These are phyloP conservation scores for Metschnikowia kofuensis DNA, from an alignment of 805 yeast species.

Conservation along the genomic window DNA sequence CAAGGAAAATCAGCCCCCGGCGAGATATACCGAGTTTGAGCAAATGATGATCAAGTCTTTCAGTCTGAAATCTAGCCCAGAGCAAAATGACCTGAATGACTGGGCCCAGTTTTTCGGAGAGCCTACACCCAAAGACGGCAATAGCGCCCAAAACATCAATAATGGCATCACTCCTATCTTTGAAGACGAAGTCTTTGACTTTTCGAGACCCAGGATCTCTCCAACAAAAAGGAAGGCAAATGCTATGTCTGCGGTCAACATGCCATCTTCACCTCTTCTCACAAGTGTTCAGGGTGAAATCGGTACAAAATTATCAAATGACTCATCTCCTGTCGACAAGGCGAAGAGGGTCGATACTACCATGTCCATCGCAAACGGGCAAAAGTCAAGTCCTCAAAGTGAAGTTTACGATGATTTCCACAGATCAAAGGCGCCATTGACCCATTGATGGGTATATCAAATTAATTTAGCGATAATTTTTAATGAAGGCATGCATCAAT, in stretches of 20 bases:
- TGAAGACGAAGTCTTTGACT: slow-evolving; percentile 29
- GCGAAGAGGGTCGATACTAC: slow-evolving; percentile 39
- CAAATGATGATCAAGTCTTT: slow-evolving; percentile 25
- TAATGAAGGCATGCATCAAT: neutral
- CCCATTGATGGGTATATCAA: neutral
- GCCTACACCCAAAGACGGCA: slow-evolving; percentile 37
- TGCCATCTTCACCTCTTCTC: slow-evolving; percentile 42
- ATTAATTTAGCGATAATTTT: neutral
- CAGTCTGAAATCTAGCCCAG: slow-evolving; percentile 35
- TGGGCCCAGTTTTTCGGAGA: slow-evolving; percentile 46
- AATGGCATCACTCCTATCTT: slow-evolving; percentile 16
- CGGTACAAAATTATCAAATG: slow-evolving; percentile 12
- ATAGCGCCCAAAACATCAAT: slow-evolving; percentile 5
- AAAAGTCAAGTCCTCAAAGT: slow-evolving; percentile 19
- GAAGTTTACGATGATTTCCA: slow-evolving; percentile 8
- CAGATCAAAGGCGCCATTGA: neutral
- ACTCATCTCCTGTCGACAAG: slow-evolving; percentile 31
- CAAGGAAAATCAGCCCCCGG: slow-evolving; percentile 27
- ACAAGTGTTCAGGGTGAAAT: slow-evolving; percentile 14
- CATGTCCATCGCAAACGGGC: slow-evolving; percentile 19
- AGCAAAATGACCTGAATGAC: slow-evolving; percentile 34
- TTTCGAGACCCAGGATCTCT: slow-evolving; percentile 30
- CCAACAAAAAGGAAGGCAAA: slow-evolving; percentile 20
- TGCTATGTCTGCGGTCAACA: slow-evolving; percentile 27
- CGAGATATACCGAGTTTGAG: slow-evolving; percentile 20